Percentiles rank a stretch among this genome's conserved stretches.
These are phyloP conservation scores for Nigrospora osmanthi DNA, from an alignment of 2,329 filamentous ascomycete genomes.

Conservation along the genomic window DNA sequence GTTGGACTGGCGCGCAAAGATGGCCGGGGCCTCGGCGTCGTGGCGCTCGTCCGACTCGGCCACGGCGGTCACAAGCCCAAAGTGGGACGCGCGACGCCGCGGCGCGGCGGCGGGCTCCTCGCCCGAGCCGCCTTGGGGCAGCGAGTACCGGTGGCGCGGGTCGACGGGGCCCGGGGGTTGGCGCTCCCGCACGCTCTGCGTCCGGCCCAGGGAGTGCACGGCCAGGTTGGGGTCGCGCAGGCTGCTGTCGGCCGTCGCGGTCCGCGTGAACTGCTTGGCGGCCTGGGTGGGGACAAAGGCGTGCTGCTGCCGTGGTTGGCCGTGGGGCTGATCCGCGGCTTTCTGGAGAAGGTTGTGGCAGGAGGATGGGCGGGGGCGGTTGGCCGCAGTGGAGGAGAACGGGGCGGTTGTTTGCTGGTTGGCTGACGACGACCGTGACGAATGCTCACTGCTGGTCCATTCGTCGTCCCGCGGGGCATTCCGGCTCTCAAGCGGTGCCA, in stretches of 20 bases:
- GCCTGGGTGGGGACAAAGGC: conserved; percentile 47
- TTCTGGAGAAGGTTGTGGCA: neutral
- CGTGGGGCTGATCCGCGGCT: conserved; percentile 5
- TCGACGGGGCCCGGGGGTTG: conserved; percentile 28
- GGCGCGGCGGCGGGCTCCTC: no score
- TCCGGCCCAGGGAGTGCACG: conserved; percentile 34
- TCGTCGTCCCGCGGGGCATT: no score
- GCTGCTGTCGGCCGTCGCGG: conserved; percentile 35
- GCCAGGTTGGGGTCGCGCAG: conserved; percentile 23
- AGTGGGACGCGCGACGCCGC: no score
- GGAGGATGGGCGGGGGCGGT: no score
- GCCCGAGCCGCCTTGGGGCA: neutral
- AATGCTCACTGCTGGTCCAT: no score
- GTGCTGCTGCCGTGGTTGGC: conserved; percentile 27
- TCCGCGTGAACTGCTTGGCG: conserved; percentile 45
- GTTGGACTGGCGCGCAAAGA: conserved; percentile 9
- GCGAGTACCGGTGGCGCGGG: conserved; percentile 7
- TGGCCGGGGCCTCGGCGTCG: conserved; percentile 1
- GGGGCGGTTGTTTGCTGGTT: no score
- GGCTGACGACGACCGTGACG: no score
- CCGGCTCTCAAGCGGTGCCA: no score
- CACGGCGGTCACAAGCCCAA: no score
- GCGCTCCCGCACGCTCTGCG: conserved; percentile 28
- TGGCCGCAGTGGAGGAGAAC: no score
- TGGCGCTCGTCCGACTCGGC: no score